Conservation (phyloP, 768 basidiomycete species). For the Panaeolus papilionaceus region DNA sequence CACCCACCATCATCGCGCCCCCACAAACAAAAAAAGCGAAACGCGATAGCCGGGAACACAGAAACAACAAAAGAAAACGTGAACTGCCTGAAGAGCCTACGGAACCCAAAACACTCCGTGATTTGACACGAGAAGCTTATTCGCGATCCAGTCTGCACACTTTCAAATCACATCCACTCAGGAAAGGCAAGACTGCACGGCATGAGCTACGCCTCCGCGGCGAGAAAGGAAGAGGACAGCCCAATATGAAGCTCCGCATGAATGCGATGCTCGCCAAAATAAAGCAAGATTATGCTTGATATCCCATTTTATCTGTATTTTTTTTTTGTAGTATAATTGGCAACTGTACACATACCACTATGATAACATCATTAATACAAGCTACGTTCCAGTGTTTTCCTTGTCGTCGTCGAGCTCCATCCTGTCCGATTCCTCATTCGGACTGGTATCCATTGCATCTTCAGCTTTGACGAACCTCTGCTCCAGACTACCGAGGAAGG, state of each 20-base stretch:
- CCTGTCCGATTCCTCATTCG: conserved; percentile 40
- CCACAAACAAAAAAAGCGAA: conserved; percentile 11
- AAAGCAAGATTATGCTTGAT: conserved; percentile 59
- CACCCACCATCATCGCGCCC: not conserved
- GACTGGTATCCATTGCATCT: conserved; percentile 35
- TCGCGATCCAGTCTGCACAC: conserved; percentile 61
- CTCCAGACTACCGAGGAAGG: conserved; percentile 63
- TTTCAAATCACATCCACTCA: conserved; percentile 54
- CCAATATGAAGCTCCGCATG: conserved; percentile 87
- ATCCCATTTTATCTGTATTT: not conserved
- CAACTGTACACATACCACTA: conserved; percentile 18
- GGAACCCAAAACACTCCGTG: conserved; percentile 53
- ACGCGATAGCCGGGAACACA: not conserved
- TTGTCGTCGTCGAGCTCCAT: conserved; percentile 67
- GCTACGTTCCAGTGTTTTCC: conserved; percentile 45
- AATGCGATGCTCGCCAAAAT: conserved; percentile 87
- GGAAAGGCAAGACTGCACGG: conserved; percentile 31
- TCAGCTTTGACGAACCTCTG: conserved; percentile 66
- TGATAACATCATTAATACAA: conserved; percentile 24
- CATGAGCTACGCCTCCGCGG: conserved; percentile 33
- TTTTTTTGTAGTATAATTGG: not conserved
- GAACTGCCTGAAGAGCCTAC: conserved; percentile 25
- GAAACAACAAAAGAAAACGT: not conserved
- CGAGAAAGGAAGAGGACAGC: conserved; percentile 50
- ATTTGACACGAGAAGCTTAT: conserved; percentile 69